These are phyloP conservation scores for Silene latifolia DNA, from an alignment of 148 eudicot genomes.

Conservation along the genomic window DNA sequence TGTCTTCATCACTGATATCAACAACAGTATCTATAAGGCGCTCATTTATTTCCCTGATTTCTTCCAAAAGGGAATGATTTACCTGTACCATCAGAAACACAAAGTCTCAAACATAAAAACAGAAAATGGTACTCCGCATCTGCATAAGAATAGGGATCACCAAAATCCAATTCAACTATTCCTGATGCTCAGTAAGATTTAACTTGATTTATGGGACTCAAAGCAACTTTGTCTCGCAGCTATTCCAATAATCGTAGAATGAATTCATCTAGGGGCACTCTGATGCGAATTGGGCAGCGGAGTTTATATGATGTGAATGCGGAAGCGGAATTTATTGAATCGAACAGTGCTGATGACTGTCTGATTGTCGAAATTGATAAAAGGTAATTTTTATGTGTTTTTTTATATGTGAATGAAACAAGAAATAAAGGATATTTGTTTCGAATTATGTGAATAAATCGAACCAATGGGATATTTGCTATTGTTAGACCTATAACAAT, in stretches of 20 bases:
- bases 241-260: neutral
- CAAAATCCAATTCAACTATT: neutral
- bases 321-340: too few relatives aligned
- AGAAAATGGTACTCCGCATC: neutral
- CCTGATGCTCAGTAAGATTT: neutral
- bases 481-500: too few relatives aligned
- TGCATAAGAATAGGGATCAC: neutral
- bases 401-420: too few relatives aligned
- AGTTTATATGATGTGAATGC: too few relatives aligned
- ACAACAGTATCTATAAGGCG: slow-evolving; percentile 81
- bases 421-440: too few relatives aligned
- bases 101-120: neutral
- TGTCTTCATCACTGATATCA: slow-evolving; percentile 59
- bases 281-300: too few relatives aligned
- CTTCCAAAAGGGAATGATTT: slow-evolving; percentile 74
- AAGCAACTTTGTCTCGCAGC: neutral
- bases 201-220: neutral
- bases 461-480: too few relatives aligned
- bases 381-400: too few relatives aligned
- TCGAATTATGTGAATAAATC: too few relatives aligned
- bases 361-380: too few relatives aligned
- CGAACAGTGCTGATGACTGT: too few relatives aligned
- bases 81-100: slow-evolving; percentile 38
- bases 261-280: neutral
- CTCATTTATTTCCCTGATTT: slow-evolving; percentile 75